A percentile compares a stretch with the other conserved stretches of the same genome.
Conservation (phyloP, 441 rosid genomes). For the Gossypium schwendimanii region DNA sequence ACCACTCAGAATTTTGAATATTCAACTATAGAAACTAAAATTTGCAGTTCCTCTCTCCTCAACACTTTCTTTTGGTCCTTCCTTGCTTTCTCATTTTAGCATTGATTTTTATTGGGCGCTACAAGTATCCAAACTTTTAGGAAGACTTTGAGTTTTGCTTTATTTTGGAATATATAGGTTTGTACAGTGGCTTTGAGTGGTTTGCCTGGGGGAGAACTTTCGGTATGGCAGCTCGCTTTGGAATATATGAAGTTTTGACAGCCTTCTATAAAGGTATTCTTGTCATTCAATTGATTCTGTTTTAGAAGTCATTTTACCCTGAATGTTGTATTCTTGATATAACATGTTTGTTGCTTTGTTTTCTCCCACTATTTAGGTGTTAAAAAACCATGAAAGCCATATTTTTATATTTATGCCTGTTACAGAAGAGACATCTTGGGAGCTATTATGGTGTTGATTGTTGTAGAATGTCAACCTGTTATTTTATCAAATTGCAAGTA, state of each 20-base stretch:
- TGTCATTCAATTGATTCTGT: not conserved
- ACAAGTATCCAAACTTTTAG: not conserved
- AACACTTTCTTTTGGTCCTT: not conserved
- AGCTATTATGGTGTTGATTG: not conserved
- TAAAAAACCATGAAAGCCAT: not conserved
- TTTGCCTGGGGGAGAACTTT: constrained; percentile 53
- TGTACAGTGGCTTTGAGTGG: constrained; percentile 71
- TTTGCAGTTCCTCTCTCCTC: not conserved
- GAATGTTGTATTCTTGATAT: not conserved
- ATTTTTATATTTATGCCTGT: not conserved
- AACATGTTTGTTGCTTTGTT: not conserved
- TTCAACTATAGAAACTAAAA: not conserved
- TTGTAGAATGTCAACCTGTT: not conserved
- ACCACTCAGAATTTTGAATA: not conserved
- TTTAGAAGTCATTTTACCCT: not conserved
- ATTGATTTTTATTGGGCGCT: not conserved
- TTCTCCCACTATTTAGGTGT: not conserved
- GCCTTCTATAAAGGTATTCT: constrained; percentile 68
- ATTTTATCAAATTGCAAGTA: not conserved
- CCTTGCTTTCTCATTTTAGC: not conserved
- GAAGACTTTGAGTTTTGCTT: constrained; percentile 42
- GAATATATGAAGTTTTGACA: constrained; percentile 67
- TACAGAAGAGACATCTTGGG: not conserved
- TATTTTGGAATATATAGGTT: constrained; percentile 48
- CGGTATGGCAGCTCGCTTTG: constrained; percentile 70